Evolutionary conservation across 352 stramenopile genomes (phyloP).

Genomic region (Phytophthora meadii): DNA sequence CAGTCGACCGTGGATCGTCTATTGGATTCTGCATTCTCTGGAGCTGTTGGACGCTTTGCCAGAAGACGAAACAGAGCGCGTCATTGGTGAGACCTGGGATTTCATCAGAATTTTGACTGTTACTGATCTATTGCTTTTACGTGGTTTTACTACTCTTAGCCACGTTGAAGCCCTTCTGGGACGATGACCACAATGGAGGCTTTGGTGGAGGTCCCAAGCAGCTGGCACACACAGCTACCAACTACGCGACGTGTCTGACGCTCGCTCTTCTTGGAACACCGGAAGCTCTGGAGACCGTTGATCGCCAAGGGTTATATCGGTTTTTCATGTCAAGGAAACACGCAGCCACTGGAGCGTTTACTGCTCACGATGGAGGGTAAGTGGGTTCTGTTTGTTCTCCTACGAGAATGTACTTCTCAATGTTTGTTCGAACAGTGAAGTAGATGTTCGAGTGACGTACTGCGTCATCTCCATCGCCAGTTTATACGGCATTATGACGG

Average conservation of each 20-base stretch:
- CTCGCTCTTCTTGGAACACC: conserved; percentile 93
- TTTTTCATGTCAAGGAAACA: conserved; percentile 93
- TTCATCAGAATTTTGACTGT: neutral
- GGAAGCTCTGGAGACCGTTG: conserved; percentile 76
- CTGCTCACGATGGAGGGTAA: conserved; percentile 96
- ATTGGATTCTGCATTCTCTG: conserved; percentile 97
- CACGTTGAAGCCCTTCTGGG: conserved; percentile 76
- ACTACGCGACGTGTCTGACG: conserved; percentile 95
- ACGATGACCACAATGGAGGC: conserved; percentile 68
- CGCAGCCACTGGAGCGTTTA: conserved; percentile 88
- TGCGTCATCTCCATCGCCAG: conserved; percentile 95
- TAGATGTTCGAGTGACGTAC: conserved; percentile 98
- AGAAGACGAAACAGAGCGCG: conserved; percentile 39
- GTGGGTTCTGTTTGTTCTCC: conserved; percentile 4
- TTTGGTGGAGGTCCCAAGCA: conserved; percentile 96
- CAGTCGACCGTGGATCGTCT: conserved; percentile 97
- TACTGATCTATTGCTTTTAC: conserved; percentile 1
- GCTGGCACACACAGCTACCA: conserved; percentile 90
- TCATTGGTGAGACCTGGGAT: conserved; percentile 43
- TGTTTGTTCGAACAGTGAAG: conserved; percentile 66
- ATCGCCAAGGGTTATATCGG: conserved; percentile 82
- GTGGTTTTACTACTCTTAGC: conserved; percentile 10
- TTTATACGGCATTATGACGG: conserved; percentile 93
- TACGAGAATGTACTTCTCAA: too few species aligned
- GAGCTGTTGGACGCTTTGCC: conserved; percentile 92